These are phyloP conservation scores for Cercospora sp. DNA, from an alignment of 2,329 filamentous ascomycete species.

Conservation along the genomic window DNA sequence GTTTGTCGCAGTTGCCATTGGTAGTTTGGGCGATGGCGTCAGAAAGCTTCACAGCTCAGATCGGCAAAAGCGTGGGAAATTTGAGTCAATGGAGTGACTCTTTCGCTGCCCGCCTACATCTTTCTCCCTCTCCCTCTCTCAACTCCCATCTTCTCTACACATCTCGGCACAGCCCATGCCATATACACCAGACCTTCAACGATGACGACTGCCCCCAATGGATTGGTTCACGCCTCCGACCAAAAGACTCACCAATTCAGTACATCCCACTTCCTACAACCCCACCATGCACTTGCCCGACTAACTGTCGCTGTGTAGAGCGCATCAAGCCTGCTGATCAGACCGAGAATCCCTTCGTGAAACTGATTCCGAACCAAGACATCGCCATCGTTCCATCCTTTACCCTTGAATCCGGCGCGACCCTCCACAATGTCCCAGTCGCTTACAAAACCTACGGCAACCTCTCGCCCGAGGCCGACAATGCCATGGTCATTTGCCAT, in stretches of 20 bases:
- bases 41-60: neutral
- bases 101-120: neutral
- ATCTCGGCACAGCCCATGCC: slow-evolving; percentile 4
- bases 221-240: slow-evolving; percentile 33
- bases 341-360: slow-evolving; percentile 87
- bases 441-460: slow-evolving; percentile 64
- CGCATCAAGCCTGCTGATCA: slow-evolving; percentile 51
- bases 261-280: slow-evolving; percentile 4
- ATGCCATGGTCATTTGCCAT: slow-evolving; percentile 72
- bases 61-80: neutral
- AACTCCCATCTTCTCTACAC: neutral
- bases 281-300: neutral
- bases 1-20: neutral
- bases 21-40: slow-evolving; percentile 7
- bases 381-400: slow-evolving; percentile 86
- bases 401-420: slow-evolving; percentile 87
- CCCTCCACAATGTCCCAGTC: slow-evolving; percentile 70
- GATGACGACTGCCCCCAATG: slow-evolving; percentile 32
- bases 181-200: slow-evolving; percentile 6
- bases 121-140: neutral
- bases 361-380: slow-evolving; percentile 82
- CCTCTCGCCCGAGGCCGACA: slow-evolving; percentile 58
- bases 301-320: slow-evolving; percentile 27
- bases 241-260: slow-evolving; percentile 23
- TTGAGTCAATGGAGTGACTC: slow-evolving; percentile 3